Evolutionary conservation across 2,329 filamentous ascomycete genomes (phyloP).

Genomic region (Penicillium sp.): DNA sequence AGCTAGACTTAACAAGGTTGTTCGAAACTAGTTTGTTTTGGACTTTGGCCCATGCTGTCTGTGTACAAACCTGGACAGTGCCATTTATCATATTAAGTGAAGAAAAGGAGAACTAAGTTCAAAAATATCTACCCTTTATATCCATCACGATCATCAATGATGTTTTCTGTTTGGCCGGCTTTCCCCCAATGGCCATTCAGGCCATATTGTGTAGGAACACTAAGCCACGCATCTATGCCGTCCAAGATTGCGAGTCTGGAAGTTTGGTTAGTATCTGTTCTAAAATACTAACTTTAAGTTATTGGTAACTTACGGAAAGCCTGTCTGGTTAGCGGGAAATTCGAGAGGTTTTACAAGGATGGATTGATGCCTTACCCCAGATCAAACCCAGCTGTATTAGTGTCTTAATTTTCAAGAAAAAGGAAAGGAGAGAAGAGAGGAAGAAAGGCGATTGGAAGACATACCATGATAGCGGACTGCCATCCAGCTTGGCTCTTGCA

Average conservation of each 20-base stretch:
- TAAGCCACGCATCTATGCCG: constrained; percentile 1
- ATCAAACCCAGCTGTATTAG: background rate
- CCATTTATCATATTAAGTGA: background rate
- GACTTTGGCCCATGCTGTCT: background rate
- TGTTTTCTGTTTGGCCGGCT: background rate
- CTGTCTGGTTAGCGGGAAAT: background rate
- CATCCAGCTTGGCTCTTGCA: background rate
- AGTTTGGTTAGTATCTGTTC: background rate
- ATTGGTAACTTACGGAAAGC: constrained; percentile 1
- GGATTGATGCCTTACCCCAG: background rate
- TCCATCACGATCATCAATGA: background rate
- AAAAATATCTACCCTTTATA: background rate
- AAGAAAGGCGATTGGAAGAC: background rate
- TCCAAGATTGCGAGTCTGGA: background rate
- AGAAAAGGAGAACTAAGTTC: background rate
- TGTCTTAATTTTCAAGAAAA: background rate
- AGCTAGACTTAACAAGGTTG: background rate
- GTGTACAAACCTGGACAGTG: background rate
- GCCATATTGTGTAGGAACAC: background rate
- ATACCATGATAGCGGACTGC: constrained; percentile 8
- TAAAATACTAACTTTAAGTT: background rate
- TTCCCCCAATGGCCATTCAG: background rate
- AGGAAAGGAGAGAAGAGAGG: background rate
- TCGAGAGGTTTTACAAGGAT: background rate
- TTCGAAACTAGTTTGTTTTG: background rate